A percentile compares a stretch with the other conserved stretches of the same genome.
phyloP scores from a whole-genome alignment of 352 stramenopile species.

The Pythium sp. region DNA sequence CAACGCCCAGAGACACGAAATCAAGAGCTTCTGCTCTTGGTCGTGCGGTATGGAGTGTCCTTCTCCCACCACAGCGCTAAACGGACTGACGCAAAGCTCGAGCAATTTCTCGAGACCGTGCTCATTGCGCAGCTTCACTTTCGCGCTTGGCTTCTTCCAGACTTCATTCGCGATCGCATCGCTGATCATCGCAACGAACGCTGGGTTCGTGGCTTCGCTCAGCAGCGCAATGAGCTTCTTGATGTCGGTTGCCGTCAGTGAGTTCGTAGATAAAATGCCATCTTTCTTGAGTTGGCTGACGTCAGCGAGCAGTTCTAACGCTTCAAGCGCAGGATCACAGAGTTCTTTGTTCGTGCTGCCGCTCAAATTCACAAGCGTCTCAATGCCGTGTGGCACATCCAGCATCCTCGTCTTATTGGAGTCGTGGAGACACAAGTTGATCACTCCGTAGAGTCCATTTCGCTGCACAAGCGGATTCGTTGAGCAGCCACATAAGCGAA shows the following conservation, averaged over 20 bases:
- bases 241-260: conserved; percentile 48
- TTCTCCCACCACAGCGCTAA: conserved; percentile 11
- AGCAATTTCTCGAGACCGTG: conserved; percentile 63
- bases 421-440: conserved; percentile 87
- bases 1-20: conserved; percentile 69
- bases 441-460: conserved; percentile 67
- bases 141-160: conserved; percentile 55
- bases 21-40: conserved; percentile 28
- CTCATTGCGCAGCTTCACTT: conserved; percentile 61
- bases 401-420: conserved; percentile 77
- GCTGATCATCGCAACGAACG: conserved; percentile 61
- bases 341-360: conserved; percentile 59
- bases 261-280: conserved; percentile 25
- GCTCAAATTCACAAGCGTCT: conserved; percentile 78
- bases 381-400: conserved; percentile 64
- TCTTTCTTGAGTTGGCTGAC: conserved; percentile 45
- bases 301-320: conserved; percentile 75
- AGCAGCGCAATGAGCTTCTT: conserved; percentile 72
- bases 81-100: conserved; percentile 36
- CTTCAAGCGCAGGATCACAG: conserved; percentile 63
- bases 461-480: conserved; percentile 43
- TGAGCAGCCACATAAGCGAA: conserved; percentile 36
- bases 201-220: conserved; percentile 41
- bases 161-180: conserved; percentile 82
- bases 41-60: conserved; percentile 13